Conservation (phyloP, 1,284 basidiomycete species). For the Marasmius oreades region DNA sequence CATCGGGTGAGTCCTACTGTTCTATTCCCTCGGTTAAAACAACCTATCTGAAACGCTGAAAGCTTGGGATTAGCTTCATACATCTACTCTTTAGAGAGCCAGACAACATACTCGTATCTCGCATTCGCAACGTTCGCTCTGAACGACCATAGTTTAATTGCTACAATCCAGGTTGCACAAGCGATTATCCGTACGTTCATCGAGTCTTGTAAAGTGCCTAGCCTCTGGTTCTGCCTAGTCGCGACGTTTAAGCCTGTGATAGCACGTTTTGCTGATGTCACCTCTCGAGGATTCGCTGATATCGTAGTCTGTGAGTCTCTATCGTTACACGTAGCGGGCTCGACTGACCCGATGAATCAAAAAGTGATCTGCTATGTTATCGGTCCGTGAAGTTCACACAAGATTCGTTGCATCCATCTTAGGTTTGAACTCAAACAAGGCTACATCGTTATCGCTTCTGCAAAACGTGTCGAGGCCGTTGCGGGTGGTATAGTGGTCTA, state of each 20-base stretch:
- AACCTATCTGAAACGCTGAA: background rate
- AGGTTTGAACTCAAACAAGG: constrained; percentile 27
- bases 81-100: constrained; percentile 72
- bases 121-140: constrained; percentile 61
- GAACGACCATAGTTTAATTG: constrained; percentile 57
- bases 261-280: constrained; percentile 75
- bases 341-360: background rate
- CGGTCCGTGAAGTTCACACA: constrained; percentile 24
- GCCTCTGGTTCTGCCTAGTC: constrained; percentile 24
- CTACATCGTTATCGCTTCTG: constrained; percentile 68
- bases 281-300: constrained; percentile 57
- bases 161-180: constrained; percentile 59
- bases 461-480: constrained; percentile 48
- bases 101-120: constrained; percentile 68
- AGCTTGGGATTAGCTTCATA: constrained; percentile 71
- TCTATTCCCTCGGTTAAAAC: background rate
- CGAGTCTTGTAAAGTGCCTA: background rate
- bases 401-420: background rate
- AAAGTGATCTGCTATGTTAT: constrained; percentile 56
- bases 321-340: background rate
- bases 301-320: constrained; percentile 55
- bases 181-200: constrained; percentile 48
- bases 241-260: constrained; percentile 69
- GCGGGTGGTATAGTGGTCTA: constrained; percentile 56
- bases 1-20: constrained; percentile 40